phyloP scores from a whole-genome alignment of 202 grass and related monocot genomes.

The Carex arenaria region DNA sequence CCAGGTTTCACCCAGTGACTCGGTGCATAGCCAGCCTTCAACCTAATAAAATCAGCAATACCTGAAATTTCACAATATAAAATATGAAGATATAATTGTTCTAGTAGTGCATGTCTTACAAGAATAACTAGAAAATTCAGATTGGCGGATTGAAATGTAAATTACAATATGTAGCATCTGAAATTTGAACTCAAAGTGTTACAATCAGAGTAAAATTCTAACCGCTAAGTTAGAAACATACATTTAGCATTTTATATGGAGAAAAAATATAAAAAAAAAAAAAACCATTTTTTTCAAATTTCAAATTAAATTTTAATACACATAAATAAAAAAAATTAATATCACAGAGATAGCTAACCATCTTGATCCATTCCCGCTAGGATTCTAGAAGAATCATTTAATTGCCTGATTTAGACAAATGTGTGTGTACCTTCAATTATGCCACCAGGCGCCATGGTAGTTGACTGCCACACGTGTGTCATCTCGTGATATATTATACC shows the following conservation, averaged over 20 bases:
- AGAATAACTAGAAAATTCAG: too few species aligned
- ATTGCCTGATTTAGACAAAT: background rate
- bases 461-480: conserved; percentile 70
- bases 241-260: too few species aligned
- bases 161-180: too few species aligned
- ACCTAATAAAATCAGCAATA: conserved; percentile 61
- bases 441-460: conserved; percentile 7
- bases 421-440: conserved; percentile 32
- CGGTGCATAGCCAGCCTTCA: conserved; percentile 35
- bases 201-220: too few species aligned
- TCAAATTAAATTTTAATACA: too few species aligned
- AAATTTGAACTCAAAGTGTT: too few species aligned
- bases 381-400: background rate
- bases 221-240: too few species aligned
- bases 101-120: background rate
- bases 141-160: too few species aligned
- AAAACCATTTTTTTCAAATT: too few species aligned
- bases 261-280: too few species aligned
- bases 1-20: conserved; percentile 42
- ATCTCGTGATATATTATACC: conserved; percentile 69
- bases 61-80: conserved; percentile 22
- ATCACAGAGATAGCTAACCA: too few species aligned
- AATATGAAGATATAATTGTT: background rate
- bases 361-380: background rate
- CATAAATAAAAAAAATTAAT: too few species aligned